Base-by-base conservation (phyloP, 2,329 filamentous ascomycete species). In the Diplocarpon mali region DNA sequence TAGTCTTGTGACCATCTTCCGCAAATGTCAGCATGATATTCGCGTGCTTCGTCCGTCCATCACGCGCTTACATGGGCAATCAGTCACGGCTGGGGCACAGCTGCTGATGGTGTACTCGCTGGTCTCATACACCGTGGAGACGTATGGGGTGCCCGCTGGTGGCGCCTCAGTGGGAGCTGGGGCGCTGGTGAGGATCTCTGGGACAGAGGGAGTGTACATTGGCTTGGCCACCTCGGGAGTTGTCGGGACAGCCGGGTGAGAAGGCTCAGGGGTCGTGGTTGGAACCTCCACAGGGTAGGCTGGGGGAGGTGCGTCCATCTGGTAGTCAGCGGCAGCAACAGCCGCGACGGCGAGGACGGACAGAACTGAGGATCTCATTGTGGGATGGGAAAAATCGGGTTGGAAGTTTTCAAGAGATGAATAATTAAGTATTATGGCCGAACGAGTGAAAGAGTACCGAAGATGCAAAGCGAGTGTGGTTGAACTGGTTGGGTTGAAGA, bases 311-410 rank as follows among this genome's bases (percentile, higher is more conserved):
- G 37, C 28, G 38, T 28, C 35, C 7, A 11, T 16, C 27, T 40
- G 37, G 34, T 44, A 40, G 9, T 17, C 14, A 27, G 46, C 48
- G n/a, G 15, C 39, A 35, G 31, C 48, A 35, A 29, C 36, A 9
- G 50, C 47, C 34, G 40, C 47, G 35, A 40, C 35, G 35, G 38
- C 50, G 39, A 50, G 35, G 36, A 47, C 17, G 30, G 46, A 37
- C 36, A 53, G 31, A 29, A 53, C 39, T 35, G 50, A 50, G 39
- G 48, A 36, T 43, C 48, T 50, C 50, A 53, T 53, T n/a, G n/a
- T n/a, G n/a, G n/a, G n/a, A n/a, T n/a, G n/a, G n/a, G n/a, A n/a
- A n/a, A n/a, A n/a, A n/a, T n/a, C n/a, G n/a, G 20, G 42, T 37
- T 31, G 45, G 29, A 28, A 44, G 45, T 15, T 40, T 45, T 37